Evolutionary conservation across 768 basidiomycete genomes (phyloP).

Genomic region (Agrocybe pediades): DNA sequence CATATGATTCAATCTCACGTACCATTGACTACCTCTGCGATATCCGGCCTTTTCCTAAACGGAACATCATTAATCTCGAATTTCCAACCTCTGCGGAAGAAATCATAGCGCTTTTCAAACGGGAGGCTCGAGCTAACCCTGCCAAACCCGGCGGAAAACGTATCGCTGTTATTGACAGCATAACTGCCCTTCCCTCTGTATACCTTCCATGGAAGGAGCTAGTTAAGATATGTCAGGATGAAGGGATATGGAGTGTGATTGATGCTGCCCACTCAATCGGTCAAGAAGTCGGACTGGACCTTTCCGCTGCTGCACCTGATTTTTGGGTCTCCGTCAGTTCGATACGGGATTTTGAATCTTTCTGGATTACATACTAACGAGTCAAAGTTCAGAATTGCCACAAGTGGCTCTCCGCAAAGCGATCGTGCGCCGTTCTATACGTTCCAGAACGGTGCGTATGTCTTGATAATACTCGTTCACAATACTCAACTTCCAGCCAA

Average conservation of each 20-base stretch:
- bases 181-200: conserved; percentile 65
- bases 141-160: conserved; percentile 45
- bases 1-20: conserved; percentile 54
- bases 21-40: conserved; percentile 59
- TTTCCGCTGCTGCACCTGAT: conserved; percentile 61
- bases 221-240: conserved; percentile 62
- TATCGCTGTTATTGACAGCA: conserved; percentile 70
- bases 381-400: conserved; percentile 63
- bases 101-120: conserved; percentile 53
- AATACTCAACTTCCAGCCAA: not conserved
- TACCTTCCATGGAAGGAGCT: conserved; percentile 79
- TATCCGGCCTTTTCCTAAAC: conserved; percentile 49
- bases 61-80: conserved; percentile 47
- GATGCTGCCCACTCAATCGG: conserved; percentile 87
- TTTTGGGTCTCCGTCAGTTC: conserved; percentile 73
- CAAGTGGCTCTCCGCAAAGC: conserved; percentile 81
- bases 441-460: conserved; percentile 54
- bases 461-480: conserved; percentile 4
- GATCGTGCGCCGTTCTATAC: conserved; percentile 71
- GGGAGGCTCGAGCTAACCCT: conserved; percentile 37
- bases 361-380: not conserved
- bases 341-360: not conserved
- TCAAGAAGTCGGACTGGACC: conserved; percentile 65
- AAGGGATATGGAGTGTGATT: conserved; percentile 64
- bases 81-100: conserved; percentile 59